phyloP scores from a whole-genome alignment of 2,329 filamentous ascomycete genomes.

The Lachnellula hyalina region DNA sequence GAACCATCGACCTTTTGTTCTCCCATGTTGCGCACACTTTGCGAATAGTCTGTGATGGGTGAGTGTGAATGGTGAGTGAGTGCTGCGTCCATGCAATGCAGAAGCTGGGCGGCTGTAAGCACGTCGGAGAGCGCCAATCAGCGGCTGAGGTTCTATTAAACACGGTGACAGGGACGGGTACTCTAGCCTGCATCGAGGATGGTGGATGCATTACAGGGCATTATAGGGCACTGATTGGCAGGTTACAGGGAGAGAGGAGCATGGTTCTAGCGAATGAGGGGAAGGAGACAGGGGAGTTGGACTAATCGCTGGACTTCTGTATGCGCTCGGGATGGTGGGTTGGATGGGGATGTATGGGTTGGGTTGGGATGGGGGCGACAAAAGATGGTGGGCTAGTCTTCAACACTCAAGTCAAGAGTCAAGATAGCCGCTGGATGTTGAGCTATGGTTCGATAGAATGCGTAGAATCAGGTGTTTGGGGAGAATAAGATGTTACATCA shows the following conservation, averaged over 20 bases:
- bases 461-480: too few species aligned
- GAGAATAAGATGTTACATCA: too few species aligned
- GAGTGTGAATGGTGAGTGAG: not conserved
- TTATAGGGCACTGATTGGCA: not conserved
- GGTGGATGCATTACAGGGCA: not conserved
- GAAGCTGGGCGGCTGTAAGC: not conserved
- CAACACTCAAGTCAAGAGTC: too few species aligned
- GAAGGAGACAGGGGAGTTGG: not conserved
- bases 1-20: too few species aligned
- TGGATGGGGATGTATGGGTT: not conserved
- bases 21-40: too few species aligned
- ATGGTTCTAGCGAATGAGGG: not conserved
- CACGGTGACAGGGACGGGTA: not conserved
- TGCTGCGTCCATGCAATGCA: not conserved
- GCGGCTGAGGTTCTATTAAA: not conserved
- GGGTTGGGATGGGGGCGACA: not conserved
- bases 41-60: not conserved
- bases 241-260: not conserved
- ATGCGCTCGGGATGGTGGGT: constrained; percentile 7
- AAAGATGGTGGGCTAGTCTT: not conserved
- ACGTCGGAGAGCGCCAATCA: not conserved
- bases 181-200: not conserved
- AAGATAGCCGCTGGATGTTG: too few species aligned
- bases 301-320: not conserved
- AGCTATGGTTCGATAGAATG: too few species aligned